Percentiles rank a stretch among this genome's conserved stretches.
These are phyloP conservation scores for Alternaria infectoria DNA, from an alignment of 2,329 filamentous ascomycete genomes.

Conservation along the genomic window DNA sequence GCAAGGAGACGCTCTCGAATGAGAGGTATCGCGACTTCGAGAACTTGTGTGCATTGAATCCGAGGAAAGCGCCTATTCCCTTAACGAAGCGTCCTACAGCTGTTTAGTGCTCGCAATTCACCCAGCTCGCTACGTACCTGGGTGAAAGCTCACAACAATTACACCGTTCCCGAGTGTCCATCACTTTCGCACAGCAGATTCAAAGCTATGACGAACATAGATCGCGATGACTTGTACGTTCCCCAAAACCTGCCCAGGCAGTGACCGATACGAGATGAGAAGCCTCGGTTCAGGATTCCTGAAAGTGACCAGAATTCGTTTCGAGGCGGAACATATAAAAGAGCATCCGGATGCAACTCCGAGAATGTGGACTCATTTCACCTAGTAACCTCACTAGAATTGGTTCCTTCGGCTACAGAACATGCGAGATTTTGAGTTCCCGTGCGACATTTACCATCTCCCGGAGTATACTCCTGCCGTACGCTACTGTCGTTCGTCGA, in stretches of 20 bases:
- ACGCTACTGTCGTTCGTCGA: not conserved
- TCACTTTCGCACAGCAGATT: not conserved
- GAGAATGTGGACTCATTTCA: not conserved
- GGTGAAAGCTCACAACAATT: not conserved
- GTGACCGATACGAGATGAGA: not conserved
- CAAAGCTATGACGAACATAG: not conserved
- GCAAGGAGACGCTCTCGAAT: not conserved
- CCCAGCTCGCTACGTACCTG: not conserved
- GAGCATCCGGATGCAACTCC: not conserved
- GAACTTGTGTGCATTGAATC: not conserved
- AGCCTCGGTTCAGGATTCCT: not conserved
- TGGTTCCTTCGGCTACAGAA: not conserved
- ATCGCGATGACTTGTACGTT: not conserved
- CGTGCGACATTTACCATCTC: not conserved
- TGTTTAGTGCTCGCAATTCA: not conserved
- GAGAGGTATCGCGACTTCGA: not conserved
- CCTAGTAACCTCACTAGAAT: not conserved
- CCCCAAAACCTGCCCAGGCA: not conserved
- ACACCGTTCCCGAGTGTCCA: too few relatives aligned
- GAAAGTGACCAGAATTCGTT: not conserved
- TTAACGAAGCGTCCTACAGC: not conserved
- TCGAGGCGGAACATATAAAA: not conserved
- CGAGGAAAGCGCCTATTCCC: not conserved
- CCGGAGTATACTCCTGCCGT: not conserved
- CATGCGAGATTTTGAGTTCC: not conserved